Percentiles rank a stretch among this genome's conserved stretches.
Conservation (phyloP, 164 flowering plant species). For the Chimonanthus salicifolius region DNA sequence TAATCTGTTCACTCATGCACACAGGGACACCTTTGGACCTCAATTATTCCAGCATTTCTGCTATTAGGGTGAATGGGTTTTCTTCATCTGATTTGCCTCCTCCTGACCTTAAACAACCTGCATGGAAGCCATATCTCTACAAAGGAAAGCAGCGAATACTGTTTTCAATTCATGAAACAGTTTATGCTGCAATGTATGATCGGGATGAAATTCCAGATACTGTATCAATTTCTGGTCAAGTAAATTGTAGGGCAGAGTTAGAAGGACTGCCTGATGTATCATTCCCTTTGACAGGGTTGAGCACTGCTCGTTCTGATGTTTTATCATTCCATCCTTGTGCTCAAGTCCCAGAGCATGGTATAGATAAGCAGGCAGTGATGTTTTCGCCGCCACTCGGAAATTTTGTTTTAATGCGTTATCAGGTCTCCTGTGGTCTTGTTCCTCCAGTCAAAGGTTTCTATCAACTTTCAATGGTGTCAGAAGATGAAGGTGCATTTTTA, state of each 20-base stretch:
- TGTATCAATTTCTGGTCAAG: slow-evolving; percentile 80
- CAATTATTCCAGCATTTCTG: slow-evolving; percentile 56
- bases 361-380: slow-evolving; percentile 79
- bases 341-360: slow-evolving; percentile 85
- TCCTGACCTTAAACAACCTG: slow-evolving; percentile 83
- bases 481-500: slow-evolving; percentile 97
- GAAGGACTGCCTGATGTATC: slow-evolving; percentile 98
- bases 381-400: slow-evolving; percentile 95
- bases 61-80: slow-evolving; percentile 74
- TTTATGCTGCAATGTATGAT: slow-evolving; percentile 92
- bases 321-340: slow-evolving; percentile 94
- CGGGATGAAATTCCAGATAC: slow-evolving; percentile 93
- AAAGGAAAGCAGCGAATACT: slow-evolving; percentile 84
- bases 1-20: slow-evolving; percentile 6
- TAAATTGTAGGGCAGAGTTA: slow-evolving; percentile 91
- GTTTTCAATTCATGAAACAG: slow-evolving; percentile 68
- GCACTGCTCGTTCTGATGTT: slow-evolving; percentile 51
- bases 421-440: slow-evolving; percentile 57
- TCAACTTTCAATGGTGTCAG: slow-evolving; percentile 99
- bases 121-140: slow-evolving; percentile 96
- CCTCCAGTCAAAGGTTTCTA: slow-evolving; percentile 98
- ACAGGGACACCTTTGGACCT: slow-evolving; percentile 95
- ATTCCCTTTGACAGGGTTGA: slow-evolving; percentile 74
- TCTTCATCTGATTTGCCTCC: slow-evolving; percentile 75
- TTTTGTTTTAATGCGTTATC: slow-evolving; percentile 83